A percentile compares a stretch with the other conserved stretches of the same genome.
phyloP scores from a whole-genome alignment of 345 rosid genomes.

The Eucalyptus melliodora region DNA sequence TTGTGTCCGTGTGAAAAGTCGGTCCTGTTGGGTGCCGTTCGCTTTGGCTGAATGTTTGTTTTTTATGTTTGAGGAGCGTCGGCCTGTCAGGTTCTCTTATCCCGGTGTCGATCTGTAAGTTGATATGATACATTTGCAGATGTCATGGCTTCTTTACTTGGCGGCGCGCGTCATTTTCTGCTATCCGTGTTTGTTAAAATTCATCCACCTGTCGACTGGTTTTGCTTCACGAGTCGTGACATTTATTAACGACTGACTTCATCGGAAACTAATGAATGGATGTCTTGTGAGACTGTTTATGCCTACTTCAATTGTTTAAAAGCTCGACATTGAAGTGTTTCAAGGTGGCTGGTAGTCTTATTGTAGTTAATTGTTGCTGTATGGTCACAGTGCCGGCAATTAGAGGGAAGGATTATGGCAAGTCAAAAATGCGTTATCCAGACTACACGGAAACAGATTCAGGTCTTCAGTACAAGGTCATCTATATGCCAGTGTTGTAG shows the following conservation, averaged over 20 bases:
- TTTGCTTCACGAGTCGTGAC: background rate
- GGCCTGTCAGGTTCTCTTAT: background rate
- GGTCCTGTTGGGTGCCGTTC: background rate
- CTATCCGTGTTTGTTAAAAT: background rate
- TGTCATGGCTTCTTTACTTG: background rate
- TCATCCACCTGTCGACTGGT: background rate
- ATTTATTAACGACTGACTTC: background rate
- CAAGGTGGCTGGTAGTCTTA: background rate
- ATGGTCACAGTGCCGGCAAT: constrained; percentile 77
- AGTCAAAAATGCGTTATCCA: constrained; percentile 78
- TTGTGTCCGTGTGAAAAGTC: background rate
- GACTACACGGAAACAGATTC: constrained; percentile 75
- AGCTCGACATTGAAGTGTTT: background rate
- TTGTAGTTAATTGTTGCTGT: background rate
- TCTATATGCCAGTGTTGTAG: background rate
- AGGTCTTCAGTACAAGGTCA: constrained; percentile 95
- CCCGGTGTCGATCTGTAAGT: background rate
- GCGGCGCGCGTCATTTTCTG: background rate
- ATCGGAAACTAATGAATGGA: background rate
- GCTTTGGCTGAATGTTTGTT: background rate
- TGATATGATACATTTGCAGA: background rate
- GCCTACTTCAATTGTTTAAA: background rate
- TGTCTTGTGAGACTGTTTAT: background rate
- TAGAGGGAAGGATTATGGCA: constrained; percentile 92
- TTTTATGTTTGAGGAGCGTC: background rate